Evolutionary conservation across 1,284 basidiomycete species (phyloP).

Genomic region (Salmacisia buchloeana): DNA sequence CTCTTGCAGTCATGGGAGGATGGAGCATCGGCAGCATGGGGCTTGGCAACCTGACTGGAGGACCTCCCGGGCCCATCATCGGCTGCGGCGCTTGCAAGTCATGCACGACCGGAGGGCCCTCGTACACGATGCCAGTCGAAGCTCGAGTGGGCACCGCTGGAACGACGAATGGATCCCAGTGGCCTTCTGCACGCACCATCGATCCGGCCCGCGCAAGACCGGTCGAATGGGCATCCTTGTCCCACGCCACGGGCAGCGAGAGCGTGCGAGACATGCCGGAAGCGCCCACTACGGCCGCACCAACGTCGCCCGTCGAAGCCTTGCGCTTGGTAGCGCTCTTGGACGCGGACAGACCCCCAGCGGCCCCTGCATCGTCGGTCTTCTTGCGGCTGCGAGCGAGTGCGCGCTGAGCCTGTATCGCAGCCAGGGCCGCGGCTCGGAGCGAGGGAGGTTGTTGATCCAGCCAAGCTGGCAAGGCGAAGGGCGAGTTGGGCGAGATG

Average conservation of each 20-base stretch:
- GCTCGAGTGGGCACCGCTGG: background rate
- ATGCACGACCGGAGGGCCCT: background rate
- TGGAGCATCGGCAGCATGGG: too few relatives aligned
- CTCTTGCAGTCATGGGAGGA: too few relatives aligned
- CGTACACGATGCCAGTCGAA: background rate
- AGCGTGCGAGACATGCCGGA: background rate
- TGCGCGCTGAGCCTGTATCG: background rate
- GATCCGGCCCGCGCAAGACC: too few relatives aligned
- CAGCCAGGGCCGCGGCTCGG: slow-evolving; percentile 2
- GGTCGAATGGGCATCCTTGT: background rate
- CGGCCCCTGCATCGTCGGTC: background rate
- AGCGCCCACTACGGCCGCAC: background rate
- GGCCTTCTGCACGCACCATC: background rate
- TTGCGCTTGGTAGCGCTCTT: background rate
- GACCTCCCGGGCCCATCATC: too few relatives aligned
- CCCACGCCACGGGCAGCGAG: background rate
- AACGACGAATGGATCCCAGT: slow-evolving; percentile 6
- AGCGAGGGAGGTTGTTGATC: slow-evolving; percentile 6
- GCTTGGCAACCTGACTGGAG: too few relatives aligned
- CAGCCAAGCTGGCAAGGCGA: background rate
- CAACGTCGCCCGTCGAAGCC: background rate
- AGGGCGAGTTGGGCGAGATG: background rate
- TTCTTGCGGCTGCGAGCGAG: background rate
- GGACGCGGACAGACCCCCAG: too few relatives aligned
- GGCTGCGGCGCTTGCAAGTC: too few relatives aligned